Conservation (phyloP, 768 basidiomycete genomes). For the Macrolepiota albuminosa region DNA sequence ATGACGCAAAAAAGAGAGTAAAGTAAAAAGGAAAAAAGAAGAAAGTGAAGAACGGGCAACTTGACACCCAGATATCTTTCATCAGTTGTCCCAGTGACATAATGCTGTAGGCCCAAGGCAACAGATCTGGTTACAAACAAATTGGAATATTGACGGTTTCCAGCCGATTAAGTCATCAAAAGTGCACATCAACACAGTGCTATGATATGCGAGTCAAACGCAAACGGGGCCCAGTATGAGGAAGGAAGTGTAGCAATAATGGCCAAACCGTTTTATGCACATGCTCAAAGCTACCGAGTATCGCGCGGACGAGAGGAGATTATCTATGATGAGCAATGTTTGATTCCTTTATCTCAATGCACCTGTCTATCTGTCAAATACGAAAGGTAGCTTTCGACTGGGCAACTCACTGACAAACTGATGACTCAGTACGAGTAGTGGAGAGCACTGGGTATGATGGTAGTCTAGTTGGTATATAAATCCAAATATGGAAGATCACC, state of each 20-base stretch:
- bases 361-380: constrained; percentile 13
- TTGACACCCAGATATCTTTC: background rate
- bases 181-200: background rate
- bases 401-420: background rate
- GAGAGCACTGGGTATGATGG: background rate
- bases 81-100: constrained; percentile 5
- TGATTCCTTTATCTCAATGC: background rate
- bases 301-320: background rate
- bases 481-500: background rate
- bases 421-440: too few relatives aligned
- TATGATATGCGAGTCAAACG: background rate
- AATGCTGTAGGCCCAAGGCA: background rate
- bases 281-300: background rate
- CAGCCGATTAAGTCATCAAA: background rate
- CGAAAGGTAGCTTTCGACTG: background rate
- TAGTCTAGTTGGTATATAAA: background rate
- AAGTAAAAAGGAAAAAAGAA: constrained; percentile 7
- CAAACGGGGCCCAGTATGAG: background rate
- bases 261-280: background rate
- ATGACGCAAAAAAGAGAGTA: constrained; percentile 5
- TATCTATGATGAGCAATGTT: background rate
- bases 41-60: constrained; percentile 6
- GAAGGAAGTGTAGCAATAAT: background rate
- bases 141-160: constrained; percentile 7
- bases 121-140: background rate